Percentiles rank a stretch among this genome's conserved stretches.
These are phyloP conservation scores for Prinsepia uniflora DNA, from an alignment of 306 rosid species.

Conservation along the genomic window DNA sequence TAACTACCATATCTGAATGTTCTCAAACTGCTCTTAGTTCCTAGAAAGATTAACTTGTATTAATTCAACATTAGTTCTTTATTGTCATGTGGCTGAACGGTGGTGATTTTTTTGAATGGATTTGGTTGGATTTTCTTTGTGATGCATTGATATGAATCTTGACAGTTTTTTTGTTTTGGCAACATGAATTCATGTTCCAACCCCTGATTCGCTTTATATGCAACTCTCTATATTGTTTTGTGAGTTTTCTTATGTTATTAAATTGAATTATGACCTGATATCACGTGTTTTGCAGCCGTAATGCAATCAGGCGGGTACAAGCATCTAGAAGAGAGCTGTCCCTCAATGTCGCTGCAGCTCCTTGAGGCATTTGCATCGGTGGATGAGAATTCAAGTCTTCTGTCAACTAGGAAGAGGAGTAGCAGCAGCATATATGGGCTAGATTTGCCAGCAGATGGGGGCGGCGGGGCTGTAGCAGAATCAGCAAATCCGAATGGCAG, in stretches of 20 bases:
- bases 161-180: neutral
- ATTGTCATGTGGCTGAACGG: neutral
- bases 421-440: constrained; percentile 54
- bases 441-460: constrained; percentile 56
- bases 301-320: constrained; percentile 85
- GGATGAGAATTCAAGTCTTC: constrained; percentile 48
- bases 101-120: neutral
- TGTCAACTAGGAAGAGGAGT: constrained; percentile 58
- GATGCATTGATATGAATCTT: constrained; percentile 8
- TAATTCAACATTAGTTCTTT: neutral
- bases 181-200: neutral
- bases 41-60: neutral
- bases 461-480: constrained; percentile 49
- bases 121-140: neutral
- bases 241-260: constrained; percentile 6
- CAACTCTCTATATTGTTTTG: too few relatives aligned
- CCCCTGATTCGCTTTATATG: neutral
- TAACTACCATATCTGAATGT: neutral
- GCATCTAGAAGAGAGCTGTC: constrained; percentile 76
- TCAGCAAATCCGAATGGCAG: constrained; percentile 57
- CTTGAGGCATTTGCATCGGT: constrained; percentile 72
- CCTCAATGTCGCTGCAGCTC: constrained; percentile 68
- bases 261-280: constrained; percentile 7
- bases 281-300: constrained; percentile 55
- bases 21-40: neutral